Percentiles rank a stretch among this genome's conserved stretches.
phyloP scores from a whole-genome alignment of 1,284 basidiomycete genomes.

The Boletus mariae region DNA sequence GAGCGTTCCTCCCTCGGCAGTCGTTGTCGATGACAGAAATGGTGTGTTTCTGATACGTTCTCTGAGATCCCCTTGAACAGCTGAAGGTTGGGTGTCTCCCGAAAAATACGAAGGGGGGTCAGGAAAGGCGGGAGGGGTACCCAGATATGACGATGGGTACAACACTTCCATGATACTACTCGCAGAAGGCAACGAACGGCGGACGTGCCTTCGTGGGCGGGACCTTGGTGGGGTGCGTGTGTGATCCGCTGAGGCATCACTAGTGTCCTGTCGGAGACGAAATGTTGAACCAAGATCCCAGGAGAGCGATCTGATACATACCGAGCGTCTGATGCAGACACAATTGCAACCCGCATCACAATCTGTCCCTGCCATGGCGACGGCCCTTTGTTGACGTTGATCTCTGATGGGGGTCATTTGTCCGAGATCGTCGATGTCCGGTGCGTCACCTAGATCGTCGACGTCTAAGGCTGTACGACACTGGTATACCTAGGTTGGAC shows the following conservation, averaged over 20 bases:
- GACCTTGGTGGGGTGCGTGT: slow-evolving; percentile 1
- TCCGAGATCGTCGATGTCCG: neutral
- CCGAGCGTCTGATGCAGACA: slow-evolving; percentile 9
- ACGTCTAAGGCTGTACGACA: neutral
- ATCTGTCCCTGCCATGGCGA: slow-evolving; percentile 10
- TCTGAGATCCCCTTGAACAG: neutral
- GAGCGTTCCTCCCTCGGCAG: neutral
- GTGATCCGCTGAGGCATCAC: neutral
- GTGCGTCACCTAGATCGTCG: slow-evolving; percentile 3
- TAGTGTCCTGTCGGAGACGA: slow-evolving; percentile 6
- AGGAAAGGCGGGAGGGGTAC: slow-evolving; percentile 5
- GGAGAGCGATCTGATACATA: neutral
- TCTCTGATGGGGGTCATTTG: neutral
- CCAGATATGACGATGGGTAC: slow-evolving; percentile 21
- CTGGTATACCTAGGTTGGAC: neutral
- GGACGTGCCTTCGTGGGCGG: slow-evolving; percentile 4
- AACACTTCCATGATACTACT: slow-evolving; percentile 22
- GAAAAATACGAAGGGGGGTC: slow-evolving; percentile 21
- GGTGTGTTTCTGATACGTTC: neutral
- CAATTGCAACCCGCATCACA: slow-evolving; percentile 14
- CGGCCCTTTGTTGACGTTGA: slow-evolving; percentile 12
- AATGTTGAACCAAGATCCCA: slow-evolving; percentile 1
- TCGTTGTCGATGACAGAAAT: neutral
- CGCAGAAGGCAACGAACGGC: slow-evolving; percentile 15
- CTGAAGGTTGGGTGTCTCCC: neutral